Evolutionary conservation across 1,284 basidiomycete genomes (phyloP).

Genomic region (Irpex sp.): DNA sequence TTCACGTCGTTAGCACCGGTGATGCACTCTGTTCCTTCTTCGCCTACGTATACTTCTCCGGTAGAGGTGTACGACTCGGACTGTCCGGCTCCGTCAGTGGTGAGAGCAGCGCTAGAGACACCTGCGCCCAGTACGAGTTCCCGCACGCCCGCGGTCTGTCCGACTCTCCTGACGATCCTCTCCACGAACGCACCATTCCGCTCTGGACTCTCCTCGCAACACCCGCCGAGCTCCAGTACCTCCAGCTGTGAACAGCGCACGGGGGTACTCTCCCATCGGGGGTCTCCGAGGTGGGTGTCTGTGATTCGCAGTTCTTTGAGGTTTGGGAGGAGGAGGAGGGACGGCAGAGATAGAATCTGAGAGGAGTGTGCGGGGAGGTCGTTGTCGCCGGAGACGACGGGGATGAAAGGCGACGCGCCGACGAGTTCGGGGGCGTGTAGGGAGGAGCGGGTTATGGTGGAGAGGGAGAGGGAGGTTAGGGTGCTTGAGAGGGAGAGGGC

Average conservation of each 20-base stretch:
- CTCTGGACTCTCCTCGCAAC: constrained; percentile 48
- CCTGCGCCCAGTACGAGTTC: constrained; percentile 49
- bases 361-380: constrained; percentile 55
- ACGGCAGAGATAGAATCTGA: constrained; percentile 58
- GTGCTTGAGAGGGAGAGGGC: constrained; percentile 50
- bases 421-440: constrained; percentile 55
- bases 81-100: too few relatives aligned
- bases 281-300: constrained; percentile 68
- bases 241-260: constrained; percentile 47
- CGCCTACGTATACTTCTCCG: too few relatives aligned
- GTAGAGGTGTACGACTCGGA: too few relatives aligned
- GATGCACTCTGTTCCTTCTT: constrained; percentile 32
- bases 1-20: constrained; percentile 31
- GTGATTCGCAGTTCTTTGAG: constrained; percentile 59
- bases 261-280: constrained; percentile 6
- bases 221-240: constrained; percentile 57
- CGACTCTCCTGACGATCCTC: constrained; percentile 54
- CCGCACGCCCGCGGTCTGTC: constrained; percentile 37
- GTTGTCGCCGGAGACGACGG: constrained; percentile 52
- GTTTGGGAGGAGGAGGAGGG: constrained; percentile 56
- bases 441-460: constrained; percentile 61
- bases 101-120: constrained; percentile 30
- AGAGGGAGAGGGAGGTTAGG: constrained; percentile 54
- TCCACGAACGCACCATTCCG: constrained; percentile 51
- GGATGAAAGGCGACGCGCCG: constrained; percentile 51